These are phyloP conservation scores for Pisolithus orientalis DNA, from an alignment of 768 basidiomycete genomes.

Conservation along the genomic window DNA sequence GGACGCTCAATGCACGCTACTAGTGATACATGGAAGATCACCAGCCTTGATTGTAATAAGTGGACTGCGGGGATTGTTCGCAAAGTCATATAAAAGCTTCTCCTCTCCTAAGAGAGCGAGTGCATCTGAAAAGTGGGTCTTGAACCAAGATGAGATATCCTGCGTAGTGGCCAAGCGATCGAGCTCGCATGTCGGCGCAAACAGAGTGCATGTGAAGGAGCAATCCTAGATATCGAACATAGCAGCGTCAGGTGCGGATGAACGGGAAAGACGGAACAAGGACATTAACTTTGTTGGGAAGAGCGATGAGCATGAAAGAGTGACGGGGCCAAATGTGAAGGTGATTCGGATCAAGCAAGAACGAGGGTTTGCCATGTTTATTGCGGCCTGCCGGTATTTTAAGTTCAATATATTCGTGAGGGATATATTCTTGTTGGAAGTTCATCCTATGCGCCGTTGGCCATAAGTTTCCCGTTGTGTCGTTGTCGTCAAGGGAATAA, in stretches of 20 bases:
- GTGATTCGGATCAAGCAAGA: slow-evolving; percentile 88
- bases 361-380: slow-evolving; percentile 55
- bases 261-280: slow-evolving; percentile 8
- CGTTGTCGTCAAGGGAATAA: neutral
- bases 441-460: slow-evolving; percentile 62
- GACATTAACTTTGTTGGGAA: slow-evolving; percentile 83
- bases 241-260: slow-evolving; percentile 19
- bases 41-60: slow-evolving; percentile 90
- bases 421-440: slow-evolving; percentile 92
- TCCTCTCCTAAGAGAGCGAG: slow-evolving; percentile 78
- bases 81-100: slow-evolving; percentile 69
- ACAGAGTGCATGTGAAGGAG: slow-evolving; percentile 95
- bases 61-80: slow-evolving; percentile 78
- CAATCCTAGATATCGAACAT: slow-evolving; percentile 60
- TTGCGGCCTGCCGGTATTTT: slow-evolving; percentile 82
- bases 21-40: slow-evolving; percentile 20
- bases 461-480: neutral
- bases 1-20: slow-evolving; percentile 14
- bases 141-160: slow-evolving; percentile 68
- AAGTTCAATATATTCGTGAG: slow-evolving; percentile 93
- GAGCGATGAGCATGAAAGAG: slow-evolving; percentile 98
- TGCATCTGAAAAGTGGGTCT: slow-evolving; percentile 83
- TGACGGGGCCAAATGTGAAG: slow-evolving; percentile 99
- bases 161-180: slow-evolving; percentile 58
- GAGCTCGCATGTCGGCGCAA: slow-evolving; percentile 76